Base-by-base conservation (phyloP, 2,329 filamentous ascomycete species). In the Tolypocladium sp. region DNA sequence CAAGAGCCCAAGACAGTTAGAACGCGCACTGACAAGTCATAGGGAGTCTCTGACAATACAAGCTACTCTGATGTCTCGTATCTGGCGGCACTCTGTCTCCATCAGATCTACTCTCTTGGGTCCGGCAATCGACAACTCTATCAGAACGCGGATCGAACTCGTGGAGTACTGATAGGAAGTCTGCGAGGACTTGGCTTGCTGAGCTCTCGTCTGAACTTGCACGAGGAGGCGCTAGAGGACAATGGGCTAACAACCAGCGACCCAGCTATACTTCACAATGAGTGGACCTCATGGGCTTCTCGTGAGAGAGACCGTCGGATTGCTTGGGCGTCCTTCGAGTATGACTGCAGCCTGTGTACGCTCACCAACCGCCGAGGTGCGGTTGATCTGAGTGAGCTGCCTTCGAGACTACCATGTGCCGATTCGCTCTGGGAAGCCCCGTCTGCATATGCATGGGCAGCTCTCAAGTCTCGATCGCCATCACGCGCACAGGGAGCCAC, bases 61-160 rank as follows among this genome's bases (percentile, higher is more conserved):
- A 66, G 69, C 55, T 67, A 68, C 60, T 58, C 60, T 5, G 58
- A 69, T 51, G 64, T 69, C 37, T 62, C 62, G 1, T 70, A 68
- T 49, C 62, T 72, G 0, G 65, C 64, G 20, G 67, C 70, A 0
- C 61, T 70, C 1, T 71, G 69, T 30, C 60, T 72, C 4, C 67
- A 71, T 57, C 69, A 70, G 44, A 69, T 69, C 38, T 71, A 69
- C 53, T 69, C 69, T 9, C 67, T 71, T 4, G 69, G 70, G 20
- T 70, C 69, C 1, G 69, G 69, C 22, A 68, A 70, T 38, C 63
- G 67, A 0, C 63, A 68, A 40, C 61, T 71, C 3, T 70, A 72
- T 46, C 64, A 69, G 38, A 67, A 69, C 33, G 67, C 67, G 0
- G 69, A 70, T 42, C 61, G 68, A 25, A 65, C 67, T 33, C 65